These are phyloP conservation scores for Colletotrichum karsti DNA, from an alignment of 2,329 filamentous ascomycete genomes.

Conservation along the genomic window DNA sequence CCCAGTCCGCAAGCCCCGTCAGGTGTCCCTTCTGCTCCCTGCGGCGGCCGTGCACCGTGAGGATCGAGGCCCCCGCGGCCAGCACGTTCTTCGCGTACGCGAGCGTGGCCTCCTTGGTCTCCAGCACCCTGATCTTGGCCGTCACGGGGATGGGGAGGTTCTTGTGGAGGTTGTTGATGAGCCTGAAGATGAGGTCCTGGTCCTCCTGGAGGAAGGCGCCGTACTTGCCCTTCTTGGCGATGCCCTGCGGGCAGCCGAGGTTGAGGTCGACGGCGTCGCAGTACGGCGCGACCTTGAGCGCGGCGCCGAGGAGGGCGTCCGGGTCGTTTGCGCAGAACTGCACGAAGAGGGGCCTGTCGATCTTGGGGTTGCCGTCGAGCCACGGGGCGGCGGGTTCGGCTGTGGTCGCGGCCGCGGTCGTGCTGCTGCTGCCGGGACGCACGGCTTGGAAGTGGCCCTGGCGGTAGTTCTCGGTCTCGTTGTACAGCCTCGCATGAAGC, in stretches of 20 bases:
- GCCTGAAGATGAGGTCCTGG: constrained; percentile 80
- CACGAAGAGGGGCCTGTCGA: constrained; percentile 91
- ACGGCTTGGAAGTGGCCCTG: constrained; percentile 82
- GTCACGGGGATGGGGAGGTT: constrained; percentile 86
- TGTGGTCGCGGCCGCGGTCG: constrained; percentile 14
- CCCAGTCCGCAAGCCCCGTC: constrained; percentile 93
- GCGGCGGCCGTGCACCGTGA: constrained; percentile 89
- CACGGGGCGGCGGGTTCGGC: constrained; percentile 47
- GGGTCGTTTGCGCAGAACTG: constrained; percentile 96
- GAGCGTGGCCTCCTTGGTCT: constrained; percentile 86
- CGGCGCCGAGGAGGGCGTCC: constrained; percentile 81
- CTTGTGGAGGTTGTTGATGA: constrained; percentile 85
- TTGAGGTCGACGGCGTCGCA: constrained; percentile 98
- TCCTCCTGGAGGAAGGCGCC: constrained; percentile 96
- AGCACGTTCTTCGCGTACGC: constrained; percentile 90
- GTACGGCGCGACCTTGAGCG: constrained; percentile 80
- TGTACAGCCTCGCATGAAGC: constrained; percentile 92
- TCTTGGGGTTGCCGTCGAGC: constrained; percentile 85
- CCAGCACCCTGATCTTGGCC: constrained; percentile 91
- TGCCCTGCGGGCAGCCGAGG: constrained; percentile 94
- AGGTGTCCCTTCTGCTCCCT: constrained; percentile 96
- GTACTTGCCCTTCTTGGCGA: constrained; percentile 89
- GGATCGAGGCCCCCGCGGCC: constrained; percentile 86
- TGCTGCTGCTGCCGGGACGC: constrained; percentile 35
- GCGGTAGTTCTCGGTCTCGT: constrained; percentile 79